phyloP scores from a whole-genome alignment of 176 grass and related monocot genomes.

The Cenchrus purpureus region DNA sequence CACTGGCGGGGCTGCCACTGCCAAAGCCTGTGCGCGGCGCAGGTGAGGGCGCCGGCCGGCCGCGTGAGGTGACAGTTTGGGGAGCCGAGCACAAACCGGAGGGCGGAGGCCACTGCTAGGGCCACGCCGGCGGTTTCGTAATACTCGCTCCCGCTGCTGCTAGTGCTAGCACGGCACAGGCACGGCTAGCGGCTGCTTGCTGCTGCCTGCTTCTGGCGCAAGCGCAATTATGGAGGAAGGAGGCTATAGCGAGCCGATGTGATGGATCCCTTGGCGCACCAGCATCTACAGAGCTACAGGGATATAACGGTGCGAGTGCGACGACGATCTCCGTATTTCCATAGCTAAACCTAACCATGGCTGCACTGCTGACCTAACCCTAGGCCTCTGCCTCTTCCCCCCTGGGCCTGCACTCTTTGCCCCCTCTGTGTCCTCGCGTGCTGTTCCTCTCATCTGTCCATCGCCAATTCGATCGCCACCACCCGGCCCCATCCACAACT shows the following conservation, averaged over 20 bases:
- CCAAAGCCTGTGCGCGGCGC: slow-evolving; percentile 42
- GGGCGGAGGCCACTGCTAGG: not conserved
- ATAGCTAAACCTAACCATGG: not conserved
- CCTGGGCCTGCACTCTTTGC: not conserved
- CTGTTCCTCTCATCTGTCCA: slow-evolving; percentile 45
- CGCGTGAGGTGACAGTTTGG: slow-evolving; percentile 29
- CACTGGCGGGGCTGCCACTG: slow-evolving; percentile 23
- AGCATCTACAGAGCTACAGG: slow-evolving; percentile 33
- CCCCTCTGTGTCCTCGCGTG: not conserved
- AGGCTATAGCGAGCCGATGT: slow-evolving; percentile 23
- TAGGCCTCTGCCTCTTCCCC: not conserved
- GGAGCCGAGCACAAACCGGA: slow-evolving; percentile 1
- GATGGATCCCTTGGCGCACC: slow-evolving; percentile 38
- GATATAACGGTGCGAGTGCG: slow-evolving; percentile 48
- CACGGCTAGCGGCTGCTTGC: slow-evolving; percentile 1
- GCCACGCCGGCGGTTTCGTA: too few relatives aligned
- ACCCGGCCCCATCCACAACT: not conserved
- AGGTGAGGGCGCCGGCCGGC: slow-evolving; percentile 29
- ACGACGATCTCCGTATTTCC: slow-evolving; percentile 35
- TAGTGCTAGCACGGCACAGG: not conserved
- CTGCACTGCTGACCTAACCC: not conserved
- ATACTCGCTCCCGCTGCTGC: too few relatives aligned
- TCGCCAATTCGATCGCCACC: slow-evolving; percentile 41
- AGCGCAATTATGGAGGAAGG: slow-evolving; percentile 33
- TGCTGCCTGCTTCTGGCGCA: not conserved